Evolutionary conservation across 73 alveolate genomes (phyloP).

Genomic region (Paramecium biaurelia): DNA sequence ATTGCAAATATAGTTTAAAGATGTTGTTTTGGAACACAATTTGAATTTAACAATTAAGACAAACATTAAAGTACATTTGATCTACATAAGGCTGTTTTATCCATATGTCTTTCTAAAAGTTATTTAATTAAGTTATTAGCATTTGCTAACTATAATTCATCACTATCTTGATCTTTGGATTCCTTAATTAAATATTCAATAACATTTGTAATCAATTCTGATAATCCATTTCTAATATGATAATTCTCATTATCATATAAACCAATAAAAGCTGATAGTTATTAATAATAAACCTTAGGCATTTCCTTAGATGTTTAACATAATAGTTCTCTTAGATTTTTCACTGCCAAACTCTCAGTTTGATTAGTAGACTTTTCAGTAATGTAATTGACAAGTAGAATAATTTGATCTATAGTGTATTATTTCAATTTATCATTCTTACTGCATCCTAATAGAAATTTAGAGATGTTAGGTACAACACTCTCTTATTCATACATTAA

Average conservation of each 20-base stretch:
- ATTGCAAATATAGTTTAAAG: background rate
- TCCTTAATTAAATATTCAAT: background rate
- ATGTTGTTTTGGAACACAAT: background rate
- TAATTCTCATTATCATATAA: slow-evolving; percentile 12
- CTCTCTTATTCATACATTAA: background rate
- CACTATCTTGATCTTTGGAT: background rate
- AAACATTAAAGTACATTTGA: background rate
- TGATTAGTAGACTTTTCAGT: background rate
- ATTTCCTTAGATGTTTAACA: slow-evolving; percentile 11
- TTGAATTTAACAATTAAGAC: background rate
- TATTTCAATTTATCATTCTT: background rate
- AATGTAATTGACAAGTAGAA: slow-evolving; percentile 14
- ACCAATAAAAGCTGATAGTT: background rate
- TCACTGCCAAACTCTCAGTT: slow-evolving; percentile 27
- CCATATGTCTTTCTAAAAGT: background rate
- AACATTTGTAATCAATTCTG: background rate
- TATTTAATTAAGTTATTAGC: background rate
- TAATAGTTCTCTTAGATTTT: background rate
- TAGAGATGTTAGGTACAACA: background rate
- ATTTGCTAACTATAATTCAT: background rate
- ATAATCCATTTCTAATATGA: slow-evolving; percentile 13
- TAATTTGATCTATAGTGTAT: background rate
- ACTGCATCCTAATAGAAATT: slow-evolving; percentile 6
- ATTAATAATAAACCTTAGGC: background rate
- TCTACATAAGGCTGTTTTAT: slow-evolving; percentile 37